Evolutionary conservation across 257 asterid species (phyloP).

Genomic region (Solanum chiquidenum): DNA sequence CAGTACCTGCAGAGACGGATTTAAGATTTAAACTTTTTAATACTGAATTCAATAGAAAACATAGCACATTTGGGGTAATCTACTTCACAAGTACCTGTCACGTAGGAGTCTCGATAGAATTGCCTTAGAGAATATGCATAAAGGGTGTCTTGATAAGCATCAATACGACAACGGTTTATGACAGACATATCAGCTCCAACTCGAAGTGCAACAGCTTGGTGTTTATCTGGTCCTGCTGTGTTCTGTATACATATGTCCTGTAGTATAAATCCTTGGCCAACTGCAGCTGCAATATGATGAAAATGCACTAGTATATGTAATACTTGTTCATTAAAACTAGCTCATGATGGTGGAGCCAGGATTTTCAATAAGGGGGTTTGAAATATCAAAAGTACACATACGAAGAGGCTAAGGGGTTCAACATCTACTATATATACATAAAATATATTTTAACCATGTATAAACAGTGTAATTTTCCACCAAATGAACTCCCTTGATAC

Average conservation of each 20-base stretch:
- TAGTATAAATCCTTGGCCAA: constrained; percentile 34
- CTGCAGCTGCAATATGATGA: constrained; percentile 30
- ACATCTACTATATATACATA: no score
- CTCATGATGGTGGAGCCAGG: no score
- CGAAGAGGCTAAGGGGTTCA: no score
- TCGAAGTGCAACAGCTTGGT: constrained; percentile 61
- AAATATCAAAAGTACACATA: no score
- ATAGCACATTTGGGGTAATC: no score
- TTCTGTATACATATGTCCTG: constrained; percentile 44
- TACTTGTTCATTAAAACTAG: background rate
- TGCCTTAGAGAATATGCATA: constrained; percentile 40
- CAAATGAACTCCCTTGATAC: no score
- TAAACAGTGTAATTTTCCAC: no score
- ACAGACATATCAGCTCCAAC: constrained; percentile 44
- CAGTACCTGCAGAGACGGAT: constrained; percentile 5
- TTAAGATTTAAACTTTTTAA: background rate
- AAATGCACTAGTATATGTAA: background rate
- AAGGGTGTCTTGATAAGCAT: constrained; percentile 51
- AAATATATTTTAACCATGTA: no score
- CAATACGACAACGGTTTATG: constrained; percentile 40
- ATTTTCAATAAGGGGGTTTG: no score
- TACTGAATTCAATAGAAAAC: background rate
- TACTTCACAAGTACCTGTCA: constrained; percentile 13
- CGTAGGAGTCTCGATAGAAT: constrained; percentile 36
- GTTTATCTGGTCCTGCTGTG: constrained; percentile 57